phyloP scores from a whole-genome alignment of 495 filamentous ascomycete genomes.

The Apiosordaria backusii region DNA sequence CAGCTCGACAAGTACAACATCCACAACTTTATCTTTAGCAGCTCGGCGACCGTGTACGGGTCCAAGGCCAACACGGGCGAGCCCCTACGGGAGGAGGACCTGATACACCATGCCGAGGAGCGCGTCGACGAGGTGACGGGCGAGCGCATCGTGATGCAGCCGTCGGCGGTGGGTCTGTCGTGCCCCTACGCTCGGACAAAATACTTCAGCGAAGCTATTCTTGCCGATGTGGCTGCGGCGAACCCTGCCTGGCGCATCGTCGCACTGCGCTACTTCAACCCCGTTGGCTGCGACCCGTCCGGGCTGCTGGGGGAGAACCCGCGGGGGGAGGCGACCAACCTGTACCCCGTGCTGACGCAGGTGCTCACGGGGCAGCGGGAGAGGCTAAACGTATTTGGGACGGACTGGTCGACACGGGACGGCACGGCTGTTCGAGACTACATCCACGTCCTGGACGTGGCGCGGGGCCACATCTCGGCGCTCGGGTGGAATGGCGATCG shows the following conservation, averaged over 20 bases:
- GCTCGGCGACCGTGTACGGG: constrained; percentile 62
- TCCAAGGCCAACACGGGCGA: constrained; percentile 49
- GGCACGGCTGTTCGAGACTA: constrained; percentile 75
- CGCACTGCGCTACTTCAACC: constrained; percentile 65
- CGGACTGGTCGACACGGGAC: constrained; percentile 62
- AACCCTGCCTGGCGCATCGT: constrained; percentile 60
- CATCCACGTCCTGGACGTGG: constrained; percentile 62
- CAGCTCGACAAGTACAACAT: constrained; percentile 56
- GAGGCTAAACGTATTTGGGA: constrained; percentile 57
- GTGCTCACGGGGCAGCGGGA: constrained; percentile 55
- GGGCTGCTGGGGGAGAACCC: constrained; percentile 65
- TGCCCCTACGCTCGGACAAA: constrained; percentile 65
- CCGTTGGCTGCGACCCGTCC: constrained; percentile 61
- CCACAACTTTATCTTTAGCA: constrained; percentile 64
- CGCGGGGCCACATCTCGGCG: constrained; percentile 61
- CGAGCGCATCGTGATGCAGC: constrained; percentile 25
- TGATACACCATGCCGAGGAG: constrained; percentile 57
- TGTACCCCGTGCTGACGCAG: constrained; percentile 59
- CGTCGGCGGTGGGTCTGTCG: constrained; percentile 48
- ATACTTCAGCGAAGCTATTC: constrained; percentile 62
- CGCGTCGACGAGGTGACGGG: constrained; percentile 47
- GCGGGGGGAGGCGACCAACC: constrained; percentile 57
- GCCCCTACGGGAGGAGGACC: constrained; percentile 58
- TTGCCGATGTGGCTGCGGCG: constrained; percentile 57
- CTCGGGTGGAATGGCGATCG: constrained; percentile 28